phyloP scores from a whole-genome alignment of 169 alveolate genomes.

The Sarcocystis neurona region DNA sequence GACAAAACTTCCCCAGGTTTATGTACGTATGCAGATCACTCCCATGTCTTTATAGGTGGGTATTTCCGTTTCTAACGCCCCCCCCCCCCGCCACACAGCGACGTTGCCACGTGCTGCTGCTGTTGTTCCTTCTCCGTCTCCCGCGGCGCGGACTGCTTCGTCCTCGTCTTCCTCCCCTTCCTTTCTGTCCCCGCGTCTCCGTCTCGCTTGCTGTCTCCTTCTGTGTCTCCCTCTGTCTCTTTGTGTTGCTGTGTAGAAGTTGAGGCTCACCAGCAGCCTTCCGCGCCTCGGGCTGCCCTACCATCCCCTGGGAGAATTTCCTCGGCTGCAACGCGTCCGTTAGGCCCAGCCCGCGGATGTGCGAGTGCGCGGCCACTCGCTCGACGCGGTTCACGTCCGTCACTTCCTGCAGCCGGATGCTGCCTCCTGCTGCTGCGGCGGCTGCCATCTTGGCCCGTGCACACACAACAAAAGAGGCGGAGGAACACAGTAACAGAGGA shows the following conservation, averaged over 20 bases:
- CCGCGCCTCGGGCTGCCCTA: constrained; percentile 94
- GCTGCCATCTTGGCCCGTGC: background rate
- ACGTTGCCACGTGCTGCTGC: too few relatives aligned
- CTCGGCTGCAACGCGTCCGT: constrained; percentile 95
- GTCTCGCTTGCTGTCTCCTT: too few relatives aligned
- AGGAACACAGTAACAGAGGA: background rate
- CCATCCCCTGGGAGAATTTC: constrained; percentile 94
- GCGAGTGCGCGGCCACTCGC: constrained; percentile 96
- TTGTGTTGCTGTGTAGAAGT: background rate
- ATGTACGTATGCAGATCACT: too few relatives aligned
- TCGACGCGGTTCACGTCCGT: constrained; percentile 66
- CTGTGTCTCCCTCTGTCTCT: too few relatives aligned
- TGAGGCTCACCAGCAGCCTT: constrained; percentile 90
- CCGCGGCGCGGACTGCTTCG: too few relatives aligned
- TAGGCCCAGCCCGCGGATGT: constrained; percentile 97
- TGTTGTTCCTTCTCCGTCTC: too few relatives aligned
- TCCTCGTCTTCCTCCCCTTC: too few relatives aligned
- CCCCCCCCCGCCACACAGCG: too few relatives aligned
- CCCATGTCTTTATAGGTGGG: too few relatives aligned
- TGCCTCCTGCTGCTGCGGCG: background rate
- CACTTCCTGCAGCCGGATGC: constrained; percentile 17
- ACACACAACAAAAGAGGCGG: background rate
- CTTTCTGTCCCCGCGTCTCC: too few relatives aligned
- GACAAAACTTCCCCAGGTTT: too few relatives aligned
- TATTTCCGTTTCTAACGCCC: too few relatives aligned